A percentile compares a stretch with the other conserved stretches of the same genome.
These are phyloP conservation scores for Lactarius pseudohatsudake DNA, from an alignment of 768 basidiomycete species.

Conservation along the genomic window DNA sequence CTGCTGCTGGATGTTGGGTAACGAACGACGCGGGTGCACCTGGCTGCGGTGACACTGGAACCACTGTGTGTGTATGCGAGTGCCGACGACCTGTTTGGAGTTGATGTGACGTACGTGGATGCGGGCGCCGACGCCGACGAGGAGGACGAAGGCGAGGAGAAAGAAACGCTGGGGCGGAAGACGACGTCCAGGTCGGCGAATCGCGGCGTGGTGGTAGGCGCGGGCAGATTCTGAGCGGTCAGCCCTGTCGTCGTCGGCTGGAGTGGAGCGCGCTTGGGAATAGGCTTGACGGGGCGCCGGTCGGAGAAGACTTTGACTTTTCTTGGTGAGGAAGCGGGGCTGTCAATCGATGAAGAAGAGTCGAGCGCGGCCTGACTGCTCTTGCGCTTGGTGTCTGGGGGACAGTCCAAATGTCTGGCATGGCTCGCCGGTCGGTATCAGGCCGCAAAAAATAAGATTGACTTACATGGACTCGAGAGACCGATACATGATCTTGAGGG, in stretches of 20 bases:
- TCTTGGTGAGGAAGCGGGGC: not conserved
- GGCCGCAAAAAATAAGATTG: not conserved
- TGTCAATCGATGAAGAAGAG: not conserved
- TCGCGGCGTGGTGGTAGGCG: not conserved
- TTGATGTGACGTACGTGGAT: not conserved
- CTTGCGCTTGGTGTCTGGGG: constrained; percentile 3
- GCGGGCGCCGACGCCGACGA: not conserved
- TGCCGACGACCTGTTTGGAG: not conserved
- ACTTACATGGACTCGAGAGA: constrained; percentile 3
- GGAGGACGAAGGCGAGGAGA: not conserved
- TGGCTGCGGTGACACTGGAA: not conserved
- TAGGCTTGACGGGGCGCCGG: constrained; percentile 3
- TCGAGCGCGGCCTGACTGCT: constrained; percentile 21
- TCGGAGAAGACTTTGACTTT: not conserved
- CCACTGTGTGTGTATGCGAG: not conserved
- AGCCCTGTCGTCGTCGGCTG: not conserved
- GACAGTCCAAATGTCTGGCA: not conserved
- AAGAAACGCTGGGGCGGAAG: not conserved
- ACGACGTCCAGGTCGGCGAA: not conserved
- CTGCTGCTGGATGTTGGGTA: not conserved
- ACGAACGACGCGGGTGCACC: not conserved
- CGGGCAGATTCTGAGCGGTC: not conserved
- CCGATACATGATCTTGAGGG: not conserved
- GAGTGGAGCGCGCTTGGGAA: constrained; percentile 4
- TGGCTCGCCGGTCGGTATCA: not conserved